Percentiles rank a stretch among this genome's conserved stretches.
These are phyloP conservation scores for Phytophthora pistaciae DNA, from an alignment of 352 stramenopile genomes.

Conservation along the genomic window DNA sequence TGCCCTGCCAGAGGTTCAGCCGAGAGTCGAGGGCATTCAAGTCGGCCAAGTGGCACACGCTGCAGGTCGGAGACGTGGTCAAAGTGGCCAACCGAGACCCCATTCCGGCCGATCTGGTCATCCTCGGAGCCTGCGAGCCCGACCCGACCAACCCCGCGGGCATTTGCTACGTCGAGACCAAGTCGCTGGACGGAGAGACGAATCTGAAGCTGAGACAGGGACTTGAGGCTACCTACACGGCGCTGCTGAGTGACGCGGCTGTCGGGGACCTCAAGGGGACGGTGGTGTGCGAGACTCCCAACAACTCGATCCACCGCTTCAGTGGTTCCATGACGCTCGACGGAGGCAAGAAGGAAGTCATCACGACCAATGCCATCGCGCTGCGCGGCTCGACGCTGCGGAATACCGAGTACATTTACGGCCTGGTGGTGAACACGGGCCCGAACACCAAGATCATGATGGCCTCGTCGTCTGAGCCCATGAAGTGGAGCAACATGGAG, in stretches of 20 bases:
- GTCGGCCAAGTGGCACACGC: slow-evolving; percentile 69
- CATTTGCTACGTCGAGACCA: slow-evolving; percentile 94
- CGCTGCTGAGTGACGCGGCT: slow-evolving; percentile 54
- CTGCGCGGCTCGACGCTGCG: slow-evolving; percentile 90
- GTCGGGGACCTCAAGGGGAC: slow-evolving; percentile 66
- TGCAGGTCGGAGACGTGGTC: slow-evolving; percentile 92
- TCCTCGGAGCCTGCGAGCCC: slow-evolving; percentile 84
- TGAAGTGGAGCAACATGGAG: slow-evolving; percentile 93
- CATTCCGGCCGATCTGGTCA: slow-evolving; percentile 89
- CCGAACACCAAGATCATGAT: slow-evolving; percentile 93
- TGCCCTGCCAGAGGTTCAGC: slow-evolving; percentile 65
- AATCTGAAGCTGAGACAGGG: slow-evolving; percentile 93
- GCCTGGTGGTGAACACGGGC: slow-evolving; percentile 93
- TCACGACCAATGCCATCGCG: slow-evolving; percentile 84
- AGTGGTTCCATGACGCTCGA: slow-evolving; percentile 84
- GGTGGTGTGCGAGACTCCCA: slow-evolving; percentile 85
- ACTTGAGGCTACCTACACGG: slow-evolving; percentile 81
- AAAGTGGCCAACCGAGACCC: slow-evolving; percentile 90
- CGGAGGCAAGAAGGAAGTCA: slow-evolving; percentile 70
- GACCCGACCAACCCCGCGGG: slow-evolving; percentile 72
- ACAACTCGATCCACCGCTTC: slow-evolving; percentile 93
- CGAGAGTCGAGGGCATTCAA: slow-evolving; percentile 56
- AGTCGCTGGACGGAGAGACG: slow-evolving; percentile 94
- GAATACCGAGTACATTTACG: slow-evolving; percentile 94
- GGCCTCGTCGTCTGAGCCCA: slow-evolving; percentile 74